Evolutionary conservation across 148 eudicot species (phyloP).

Genomic region (Selenicereus undatus): DNA sequence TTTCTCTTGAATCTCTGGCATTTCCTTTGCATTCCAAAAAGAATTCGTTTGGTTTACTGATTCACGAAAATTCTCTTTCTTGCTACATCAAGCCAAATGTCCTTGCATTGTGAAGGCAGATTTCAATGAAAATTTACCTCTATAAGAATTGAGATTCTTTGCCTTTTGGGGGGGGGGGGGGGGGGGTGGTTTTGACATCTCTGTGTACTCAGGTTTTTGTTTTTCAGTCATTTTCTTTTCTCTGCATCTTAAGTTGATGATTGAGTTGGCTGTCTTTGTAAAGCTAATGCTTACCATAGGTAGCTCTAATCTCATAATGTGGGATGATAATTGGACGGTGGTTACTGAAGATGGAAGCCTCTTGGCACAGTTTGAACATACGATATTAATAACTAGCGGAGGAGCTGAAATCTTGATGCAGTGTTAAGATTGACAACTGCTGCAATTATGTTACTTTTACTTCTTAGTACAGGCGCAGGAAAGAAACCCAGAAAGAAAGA

Average conservation of each 20-base stretch:
- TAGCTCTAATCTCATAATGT: slow-evolving; percentile 73
- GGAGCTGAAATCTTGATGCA: slow-evolving; percentile 90
- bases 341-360: slow-evolving; percentile 93
- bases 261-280: slow-evolving; percentile 26
- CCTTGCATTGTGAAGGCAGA: background rate
- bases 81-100: background rate
- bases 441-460: background rate
- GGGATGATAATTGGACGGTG: slow-evolving; percentile 96
- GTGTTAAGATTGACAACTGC: slow-evolving; percentile 34
- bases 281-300: slow-evolving; percentile 95
- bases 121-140: background rate
- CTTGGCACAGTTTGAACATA: slow-evolving; percentile 95
- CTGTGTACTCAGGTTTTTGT: background rate
- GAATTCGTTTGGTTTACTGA: background rate
- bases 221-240: background rate
- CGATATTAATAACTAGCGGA: slow-evolving; percentile 63
- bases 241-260: background rate
- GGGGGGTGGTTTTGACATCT: no score
- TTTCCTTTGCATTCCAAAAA: background rate
- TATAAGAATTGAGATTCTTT: no score
- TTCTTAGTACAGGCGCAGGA: background rate
- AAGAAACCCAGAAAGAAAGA: background rate
- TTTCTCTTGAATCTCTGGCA: background rate
- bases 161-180: no score
- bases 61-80: background rate